A percentile compares a stretch with the other conserved stretches of the same genome.
phyloP scores from a whole-genome alignment of 148 eudicot species.

The Chenopodium formosanum region DNA sequence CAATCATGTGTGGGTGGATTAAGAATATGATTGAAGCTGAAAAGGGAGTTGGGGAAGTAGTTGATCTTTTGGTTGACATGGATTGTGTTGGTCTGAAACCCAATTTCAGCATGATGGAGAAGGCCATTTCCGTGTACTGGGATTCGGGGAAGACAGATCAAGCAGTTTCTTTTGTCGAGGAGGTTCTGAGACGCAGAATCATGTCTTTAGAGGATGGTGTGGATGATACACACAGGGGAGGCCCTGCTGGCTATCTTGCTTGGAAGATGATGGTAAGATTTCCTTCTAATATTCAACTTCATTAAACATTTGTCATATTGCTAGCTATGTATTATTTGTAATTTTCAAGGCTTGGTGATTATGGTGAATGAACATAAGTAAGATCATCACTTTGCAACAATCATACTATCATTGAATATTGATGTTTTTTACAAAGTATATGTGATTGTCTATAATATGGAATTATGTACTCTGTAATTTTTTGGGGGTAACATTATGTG shows the following conservation, averaged over 20 bases:
- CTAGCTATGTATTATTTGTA: not conserved
- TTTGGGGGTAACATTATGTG: not conserved
- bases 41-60: slow-evolving; percentile 56
- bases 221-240: slow-evolving; percentile 54
- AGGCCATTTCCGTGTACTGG: slow-evolving; percentile 85
- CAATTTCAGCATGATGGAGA: slow-evolving; percentile 83
- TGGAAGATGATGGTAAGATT: slow-evolving; percentile 92
- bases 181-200: slow-evolving; percentile 62
- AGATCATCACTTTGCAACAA: not conserved
- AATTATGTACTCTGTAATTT: not conserved
- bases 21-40: slow-evolving; percentile 69
- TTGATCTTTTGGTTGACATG: slow-evolving; percentile 85
- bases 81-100: slow-evolving; percentile 92
- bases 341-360: not conserved
- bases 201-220: slow-evolving; percentile 36
- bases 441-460: not conserved
- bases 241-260: slow-evolving; percentile 90
- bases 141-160: slow-evolving; percentile 53
- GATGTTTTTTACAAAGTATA: not conserved
- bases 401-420: not conserved
- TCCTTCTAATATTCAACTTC: not conserved
- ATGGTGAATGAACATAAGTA: not conserved
- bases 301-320: not conserved
- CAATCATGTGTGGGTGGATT: slow-evolving; percentile 86
- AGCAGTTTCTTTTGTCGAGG: slow-evolving; percentile 61